Conservation (phyloP, 2,329 filamentous ascomycete genomes). For the Orbilia javanica region DNA sequence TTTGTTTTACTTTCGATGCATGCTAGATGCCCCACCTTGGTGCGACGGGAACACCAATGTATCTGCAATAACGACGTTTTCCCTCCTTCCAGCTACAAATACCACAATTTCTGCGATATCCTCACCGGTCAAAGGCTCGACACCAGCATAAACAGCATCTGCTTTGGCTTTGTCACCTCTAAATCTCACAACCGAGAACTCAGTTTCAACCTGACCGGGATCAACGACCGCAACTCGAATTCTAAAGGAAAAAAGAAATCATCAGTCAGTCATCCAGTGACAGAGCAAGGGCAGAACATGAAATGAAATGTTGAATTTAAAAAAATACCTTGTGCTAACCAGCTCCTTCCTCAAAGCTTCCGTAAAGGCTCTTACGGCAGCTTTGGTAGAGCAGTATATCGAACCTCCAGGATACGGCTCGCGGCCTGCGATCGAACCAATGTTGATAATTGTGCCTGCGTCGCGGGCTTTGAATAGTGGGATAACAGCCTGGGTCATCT, state of each 20-base stretch:
- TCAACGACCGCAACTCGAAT: slow-evolving; percentile 90
- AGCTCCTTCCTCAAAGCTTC: slow-evolving; percentile 86
- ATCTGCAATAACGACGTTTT: slow-evolving; percentile 93
- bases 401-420: slow-evolving; percentile 86
- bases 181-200: slow-evolving; percentile 90
- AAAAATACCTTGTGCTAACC: slow-evolving; percentile 72
- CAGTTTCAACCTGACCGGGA: slow-evolving; percentile 92
- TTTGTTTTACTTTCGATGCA: slow-evolving; percentile 57
- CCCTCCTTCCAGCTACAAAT: slow-evolving; percentile 82
- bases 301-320: too few relatives aligned
- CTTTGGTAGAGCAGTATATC: slow-evolving; percentile 95
- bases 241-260: slow-evolving; percentile 64
- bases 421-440: slow-evolving; percentile 90
- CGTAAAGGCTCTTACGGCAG: slow-evolving; percentile 85
- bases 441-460: slow-evolving; percentile 80
- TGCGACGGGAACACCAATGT: slow-evolving; percentile 88
- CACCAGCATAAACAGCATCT: slow-evolving; percentile 85
- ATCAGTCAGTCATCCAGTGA: neutral
- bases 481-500: slow-evolving; percentile 89
- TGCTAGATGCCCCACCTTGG: slow-evolving; percentile 68
- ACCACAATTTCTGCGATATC: slow-evolving; percentile 93
- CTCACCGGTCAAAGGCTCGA: slow-evolving; percentile 85
- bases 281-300: neutral
- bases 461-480: slow-evolving; percentile 81
- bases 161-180: slow-evolving; percentile 90